Evolutionary conservation across 1,284 basidiomycete species (phyloP).

Genomic region (Ustilago trichophora): DNA sequence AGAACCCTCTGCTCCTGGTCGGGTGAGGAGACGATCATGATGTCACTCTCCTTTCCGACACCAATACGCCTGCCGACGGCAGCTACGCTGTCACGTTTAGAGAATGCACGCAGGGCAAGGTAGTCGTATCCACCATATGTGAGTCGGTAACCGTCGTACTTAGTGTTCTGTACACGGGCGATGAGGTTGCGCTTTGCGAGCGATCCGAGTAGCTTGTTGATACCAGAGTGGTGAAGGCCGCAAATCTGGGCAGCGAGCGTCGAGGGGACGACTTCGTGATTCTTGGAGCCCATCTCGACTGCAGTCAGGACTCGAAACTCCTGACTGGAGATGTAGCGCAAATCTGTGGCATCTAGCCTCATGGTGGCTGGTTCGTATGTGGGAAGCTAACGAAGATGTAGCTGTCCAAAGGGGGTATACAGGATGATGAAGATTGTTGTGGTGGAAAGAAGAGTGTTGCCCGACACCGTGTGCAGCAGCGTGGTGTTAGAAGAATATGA

Average conservation of each 20-base stretch:
- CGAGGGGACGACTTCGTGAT: slow-evolving; percentile 94
- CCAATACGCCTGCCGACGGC: slow-evolving; percentile 94
- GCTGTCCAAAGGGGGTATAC: slow-evolving; percentile 4
- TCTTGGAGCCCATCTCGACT: slow-evolving; percentile 97
- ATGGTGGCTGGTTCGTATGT: slow-evolving; percentile 65
- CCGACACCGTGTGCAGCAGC: not conserved
- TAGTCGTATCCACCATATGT: slow-evolving; percentile 98
- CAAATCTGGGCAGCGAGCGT: slow-evolving; percentile 89
- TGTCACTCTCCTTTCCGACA: slow-evolving; percentile 97
- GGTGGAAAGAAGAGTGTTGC: not conserved
- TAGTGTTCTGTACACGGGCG: slow-evolving; percentile 86
- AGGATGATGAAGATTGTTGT: not conserved
- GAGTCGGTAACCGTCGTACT: slow-evolving; percentile 95
- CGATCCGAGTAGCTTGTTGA: slow-evolving; percentile 89
- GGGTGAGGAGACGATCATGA: slow-evolving; percentile 88
- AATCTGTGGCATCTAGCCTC: slow-evolving; percentile 93
- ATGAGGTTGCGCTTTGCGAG: slow-evolving; percentile 92
- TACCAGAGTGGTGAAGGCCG: slow-evolving; percentile 85
- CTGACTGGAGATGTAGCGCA: slow-evolving; percentile 89
- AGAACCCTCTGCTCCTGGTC: slow-evolving; percentile 86
- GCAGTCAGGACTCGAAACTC: slow-evolving; percentile 95
- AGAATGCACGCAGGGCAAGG: slow-evolving; percentile 90
- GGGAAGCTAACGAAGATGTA: not conserved
- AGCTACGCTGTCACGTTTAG: slow-evolving; percentile 70
- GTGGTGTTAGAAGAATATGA: not conserved